Base-by-base conservation (phyloP, 441 rosid genomes). In the Lepidium campestre region DNA sequence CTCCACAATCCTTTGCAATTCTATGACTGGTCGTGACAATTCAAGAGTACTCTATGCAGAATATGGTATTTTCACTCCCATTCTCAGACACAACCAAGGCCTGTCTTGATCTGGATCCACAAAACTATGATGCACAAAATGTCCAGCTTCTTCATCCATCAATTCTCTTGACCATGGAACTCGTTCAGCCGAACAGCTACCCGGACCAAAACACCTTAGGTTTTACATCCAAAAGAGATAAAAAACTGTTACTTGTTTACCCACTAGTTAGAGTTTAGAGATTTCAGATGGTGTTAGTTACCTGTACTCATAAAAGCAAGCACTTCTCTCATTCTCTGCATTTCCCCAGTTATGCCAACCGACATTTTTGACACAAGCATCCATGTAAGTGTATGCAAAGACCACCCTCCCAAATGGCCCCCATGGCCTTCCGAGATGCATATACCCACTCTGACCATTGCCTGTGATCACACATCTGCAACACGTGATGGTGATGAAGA, bases 331-430 rank as follows among this genome's bases (percentile, higher is more conserved):
- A n/a, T 94, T 91, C 84, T 94, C 99, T 11, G 77, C 44, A 52
- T 94, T 94, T 54, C 89, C 89, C 99, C 99, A 94, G 71, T 91
- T 94, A 73, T 94, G 57, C 99, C 99, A 94, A 35, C 99, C 98
- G 0, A 40, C 78, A n/a, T 80, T 78, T 69, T 58, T 86, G 70
- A 94, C 74, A 68, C 97, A 86, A 0, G 82, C 82, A 81, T 91
- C 99, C 90, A 94, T 85, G 61, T 79, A 87, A 11, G 93, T 88
- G 68, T 85, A 81, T 11, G 93, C 96, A 77, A 84, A 84, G 8
- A 94, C 91, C 59, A 88, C 99, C 65, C 98, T 86, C 73, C 98
- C 98, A 29, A 94, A 91, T 40, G 98, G 99, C 71, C 97, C 99
- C 99, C 99, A 93, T 56, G 99, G 99, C 14, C 99, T 85, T 71